Conservation (phyloP, 495 filamentous ascomycete genomes). For the Neurospora cerealis region DNA sequence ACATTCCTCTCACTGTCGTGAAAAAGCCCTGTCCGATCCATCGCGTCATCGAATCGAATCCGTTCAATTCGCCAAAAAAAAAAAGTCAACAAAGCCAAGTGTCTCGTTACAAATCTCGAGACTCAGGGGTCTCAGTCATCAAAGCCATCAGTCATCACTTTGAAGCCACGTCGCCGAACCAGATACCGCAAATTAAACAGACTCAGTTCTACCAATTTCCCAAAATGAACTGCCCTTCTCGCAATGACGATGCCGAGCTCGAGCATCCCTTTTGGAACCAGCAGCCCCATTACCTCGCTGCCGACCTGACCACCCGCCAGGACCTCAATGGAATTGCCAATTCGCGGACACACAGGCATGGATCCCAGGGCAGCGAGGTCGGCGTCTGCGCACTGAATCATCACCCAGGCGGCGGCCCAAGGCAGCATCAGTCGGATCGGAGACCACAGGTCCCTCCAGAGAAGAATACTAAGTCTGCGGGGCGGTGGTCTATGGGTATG, state of each 20-base stretch:
- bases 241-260: constrained; percentile 45
- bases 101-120: background rate
- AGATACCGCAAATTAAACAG: background rate
- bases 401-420: background rate
- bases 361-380: background rate
- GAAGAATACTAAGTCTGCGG: background rate
- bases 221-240: constrained; percentile 54
- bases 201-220: background rate
- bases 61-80: background rate
- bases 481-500: background rate
- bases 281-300: constrained; percentile 43
- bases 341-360: constrained; percentile 11
- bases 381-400: background rate
- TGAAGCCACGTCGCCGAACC: no score
- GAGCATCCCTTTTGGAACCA: constrained; percentile 50
- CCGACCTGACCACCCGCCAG: constrained; percentile 50
- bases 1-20: background rate
- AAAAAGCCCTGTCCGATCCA: background rate
- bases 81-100: background rate
- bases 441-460: background rate
- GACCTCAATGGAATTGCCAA: constrained; percentile 51
- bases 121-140: background rate
- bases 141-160: no score
- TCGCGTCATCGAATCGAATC: background rate
- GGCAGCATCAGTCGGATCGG: background rate